phyloP scores from a whole-genome alignment of 2,329 filamentous ascomycete genomes.

The Trichoderma harzianum region DNA sequence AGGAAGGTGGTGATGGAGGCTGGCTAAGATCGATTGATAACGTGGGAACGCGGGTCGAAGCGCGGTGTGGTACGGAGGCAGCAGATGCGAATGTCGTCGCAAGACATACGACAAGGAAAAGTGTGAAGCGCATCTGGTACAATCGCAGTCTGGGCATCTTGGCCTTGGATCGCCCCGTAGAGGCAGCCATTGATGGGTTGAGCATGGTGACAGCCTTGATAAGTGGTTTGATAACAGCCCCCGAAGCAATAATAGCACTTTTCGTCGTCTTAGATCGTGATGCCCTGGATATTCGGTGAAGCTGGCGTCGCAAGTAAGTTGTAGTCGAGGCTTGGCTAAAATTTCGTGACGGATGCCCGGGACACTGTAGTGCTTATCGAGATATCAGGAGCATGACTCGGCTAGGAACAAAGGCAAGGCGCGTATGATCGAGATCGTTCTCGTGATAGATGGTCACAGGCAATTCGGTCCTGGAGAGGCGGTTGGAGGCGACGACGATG shows the following conservation, averaged over 20 bases:
- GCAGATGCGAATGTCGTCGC: constrained; percentile 11
- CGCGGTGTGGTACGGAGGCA: constrained; percentile 2
- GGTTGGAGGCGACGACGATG: background rate
- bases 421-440: background rate
- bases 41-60: constrained; percentile 12
- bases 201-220: background rate
- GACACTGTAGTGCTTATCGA: background rate
- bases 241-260: background rate
- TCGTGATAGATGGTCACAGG: background rate
- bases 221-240: background rate
- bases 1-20: background rate
- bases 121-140: constrained; percentile 3
- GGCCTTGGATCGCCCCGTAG: background rate
- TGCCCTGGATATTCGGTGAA: background rate
- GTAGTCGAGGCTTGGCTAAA: background rate
- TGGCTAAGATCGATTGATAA: background rate
- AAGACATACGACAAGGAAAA: constrained; percentile 10
- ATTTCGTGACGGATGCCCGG: background rate
- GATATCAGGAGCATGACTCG: background rate
- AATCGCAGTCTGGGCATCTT: background rate
- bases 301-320: background rate
- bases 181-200: background rate
- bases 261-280: background rate
- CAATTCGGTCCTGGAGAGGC: background rate
- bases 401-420: background rate